Conservation (phyloP, 768 basidiomycete species). For the Sarcodon sp. region DNA sequence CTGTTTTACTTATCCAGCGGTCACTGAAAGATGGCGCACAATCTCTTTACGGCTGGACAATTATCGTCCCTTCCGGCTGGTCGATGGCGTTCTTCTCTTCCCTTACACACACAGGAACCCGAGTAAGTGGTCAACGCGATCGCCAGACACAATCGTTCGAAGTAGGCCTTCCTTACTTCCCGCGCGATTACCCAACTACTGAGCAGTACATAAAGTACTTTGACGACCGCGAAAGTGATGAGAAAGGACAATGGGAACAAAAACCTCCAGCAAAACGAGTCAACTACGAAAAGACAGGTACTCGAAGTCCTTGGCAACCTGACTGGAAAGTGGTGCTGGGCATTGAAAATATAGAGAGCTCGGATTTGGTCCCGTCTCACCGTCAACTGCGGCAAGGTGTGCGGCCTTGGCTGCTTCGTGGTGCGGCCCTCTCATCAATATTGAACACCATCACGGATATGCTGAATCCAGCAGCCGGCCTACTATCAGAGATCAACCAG, state of each 20-base stretch:
- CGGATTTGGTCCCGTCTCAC: constrained; percentile 5
- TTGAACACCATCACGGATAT: constrained; percentile 25
- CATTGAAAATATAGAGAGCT: constrained; percentile 13
- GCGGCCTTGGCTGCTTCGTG: constrained; percentile 62
- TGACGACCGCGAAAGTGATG: constrained; percentile 36
- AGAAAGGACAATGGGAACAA: constrained; percentile 43
- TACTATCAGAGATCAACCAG: constrained; percentile 45
- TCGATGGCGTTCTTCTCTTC: constrained; percentile 82
- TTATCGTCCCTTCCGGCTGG: constrained; percentile 84
- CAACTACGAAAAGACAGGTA: constrained; percentile 54
- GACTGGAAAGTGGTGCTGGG: constrained; percentile 72
- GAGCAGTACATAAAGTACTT: constrained; percentile 39
- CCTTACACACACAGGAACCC: constrained; percentile 70
- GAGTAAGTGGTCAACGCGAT: constrained; percentile 79
- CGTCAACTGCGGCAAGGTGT: constrained; percentile 3
- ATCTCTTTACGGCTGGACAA: constrained; percentile 70
- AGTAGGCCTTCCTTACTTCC: constrained; percentile 62
- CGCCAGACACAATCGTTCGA: constrained; percentile 75
- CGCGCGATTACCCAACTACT: constrained; percentile 64
- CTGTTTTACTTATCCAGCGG: constrained; percentile 72
- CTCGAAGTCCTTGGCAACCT: constrained; percentile 58
- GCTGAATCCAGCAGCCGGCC: constrained; percentile 26
- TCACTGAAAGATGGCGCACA: constrained; percentile 21
- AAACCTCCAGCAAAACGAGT: constrained; percentile 83
- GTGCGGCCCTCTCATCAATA: constrained; percentile 32